Evolutionary conservation across 495 filamentous ascomycete species (phyloP), one percentile per base, ranked within the genome.

Genomic region (Hypoxylon perforatum): DNA sequence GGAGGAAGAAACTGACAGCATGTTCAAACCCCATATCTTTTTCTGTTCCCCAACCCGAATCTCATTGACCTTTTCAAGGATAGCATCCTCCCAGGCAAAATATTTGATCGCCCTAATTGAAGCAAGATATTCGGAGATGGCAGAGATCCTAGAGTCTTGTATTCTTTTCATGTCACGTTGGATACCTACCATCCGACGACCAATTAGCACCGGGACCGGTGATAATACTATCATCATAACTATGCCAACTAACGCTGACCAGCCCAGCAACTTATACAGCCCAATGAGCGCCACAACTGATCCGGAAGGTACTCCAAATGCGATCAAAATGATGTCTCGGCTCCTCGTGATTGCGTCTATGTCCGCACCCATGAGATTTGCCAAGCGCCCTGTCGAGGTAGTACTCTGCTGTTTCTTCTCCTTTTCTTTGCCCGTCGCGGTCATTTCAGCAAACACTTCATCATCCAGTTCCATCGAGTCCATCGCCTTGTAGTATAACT

Each of bases 321-420:
- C 22, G 6, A 75, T 72, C 9, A 78, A 63, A 21, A 83, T 70
- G n/a, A 81, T 67, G 48, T 84, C 80, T 47, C 79, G 73, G 25
- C 77, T 77, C 18, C 67, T 73, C 44, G 75, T 75, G 30, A 84
- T 74, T 19, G 80, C 75, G 35, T 84, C 78, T 10, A 82, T 68
- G 61, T 84, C 82, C 55, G 80, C 81, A 10, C 81, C 78, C 82
- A 84, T 84, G 42, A 84, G 70, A 41, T 81, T 84, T 35, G 81
- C 81, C 17, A 84, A 66, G 47, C 82, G 77, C 19, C 78, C 78
- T 1, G 80, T 76, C 39, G 81, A 80, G 3, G 79, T 81, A 25
- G 75, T 70, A 4, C 69, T 65, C 22, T 78, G 74, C 42, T 75
- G 73, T 15, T 28, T 51, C 48, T 69, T 49, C 54, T 71, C 74